Evolutionary conservation across 2,329 filamentous ascomycete species (phyloP), one percentile per base, ranked within the genome.

Genomic region (Hypoxylon sp.): DNA sequence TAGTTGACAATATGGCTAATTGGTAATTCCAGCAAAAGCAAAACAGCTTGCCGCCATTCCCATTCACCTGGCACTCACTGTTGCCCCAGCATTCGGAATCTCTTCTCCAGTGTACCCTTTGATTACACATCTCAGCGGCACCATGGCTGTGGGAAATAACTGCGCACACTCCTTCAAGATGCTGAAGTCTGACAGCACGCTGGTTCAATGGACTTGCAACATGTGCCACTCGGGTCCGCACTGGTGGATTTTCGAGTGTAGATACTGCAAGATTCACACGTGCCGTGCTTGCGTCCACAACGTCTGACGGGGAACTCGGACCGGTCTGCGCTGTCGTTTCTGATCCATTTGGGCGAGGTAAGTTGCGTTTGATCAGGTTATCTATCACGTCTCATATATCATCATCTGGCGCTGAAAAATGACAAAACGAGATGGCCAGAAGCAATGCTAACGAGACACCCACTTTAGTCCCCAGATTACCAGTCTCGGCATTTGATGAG

Each of bases 231-330:
- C 79, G 2, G 84, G 84, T 1, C 84, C 84, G 41, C 80, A 84
- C 69, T 87, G 83, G 82, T 80, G 79, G 70, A 88, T 89, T 63
- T 88, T 81, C 59, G 83, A 88, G 69, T 89, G 86, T 72, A 75
- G 78, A 55, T 86, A 86, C 67, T 89, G 86, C 79, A 84, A 84
- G 68, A 71, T 86, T 40, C 84, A 87, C 70, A 78, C 81, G 20
- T 88, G 85, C 68, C 76, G 82, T 42, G 71, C 76, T 17, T 88
- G 85, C 67, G 76, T 78, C 35, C 74, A 80, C 54, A 74, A 67
- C 51, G 71, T 70, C 61, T 77, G 63, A 45, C 32, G 32, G 40
- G 40, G 30, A 36, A 37, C 20, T 30, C 31, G 48, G 49, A 40
- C 43, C 42, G 45, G 50, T 51, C 12, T 55, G 48, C 32, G 42